These are phyloP conservation scores for Trichoderma parareesei DNA, from an alignment of 495 filamentous ascomycete genomes.

Conservation along the genomic window DNA sequence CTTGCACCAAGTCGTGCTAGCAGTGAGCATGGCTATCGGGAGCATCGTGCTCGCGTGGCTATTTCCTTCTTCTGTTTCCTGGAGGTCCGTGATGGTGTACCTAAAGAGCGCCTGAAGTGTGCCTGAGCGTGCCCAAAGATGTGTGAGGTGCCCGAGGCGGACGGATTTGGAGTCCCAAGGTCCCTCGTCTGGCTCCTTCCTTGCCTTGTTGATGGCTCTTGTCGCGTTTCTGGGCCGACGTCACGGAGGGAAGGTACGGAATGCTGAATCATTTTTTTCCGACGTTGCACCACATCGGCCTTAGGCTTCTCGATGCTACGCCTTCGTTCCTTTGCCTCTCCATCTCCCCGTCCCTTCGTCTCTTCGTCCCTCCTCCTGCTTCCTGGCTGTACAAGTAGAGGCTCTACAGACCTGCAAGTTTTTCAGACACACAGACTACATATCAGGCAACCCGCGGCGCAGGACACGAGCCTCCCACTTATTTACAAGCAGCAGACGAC, in stretches of 20 bases:
- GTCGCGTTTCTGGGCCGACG: neutral
- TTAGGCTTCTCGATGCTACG: neutral
- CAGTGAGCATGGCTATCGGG: neutral
- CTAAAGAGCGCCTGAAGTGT: neutral
- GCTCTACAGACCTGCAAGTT: neutral
- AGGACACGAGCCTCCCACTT: neutral
- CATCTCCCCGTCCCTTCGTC: no score
- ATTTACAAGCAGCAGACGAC: neutral
- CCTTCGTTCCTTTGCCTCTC: neutral
- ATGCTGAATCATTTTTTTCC: neutral
- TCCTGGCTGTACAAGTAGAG: no score
- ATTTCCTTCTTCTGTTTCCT: neutral
- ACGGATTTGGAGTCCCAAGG: neutral
- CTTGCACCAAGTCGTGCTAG: no score
- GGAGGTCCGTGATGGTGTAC: neutral
- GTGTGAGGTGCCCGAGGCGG: neutral
- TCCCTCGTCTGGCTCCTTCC: neutral
- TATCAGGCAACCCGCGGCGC: neutral
- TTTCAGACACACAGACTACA: neutral
- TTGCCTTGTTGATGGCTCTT: neutral
- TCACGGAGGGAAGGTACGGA: slow-evolving; percentile 9
- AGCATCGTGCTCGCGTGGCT: slow-evolving; percentile 1
- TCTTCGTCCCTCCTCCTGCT: no score
- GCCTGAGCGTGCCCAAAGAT: neutral
- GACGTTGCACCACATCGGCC: neutral